Conservation (phyloP, 163 green algal species). For the Volvox carteri region DNA sequence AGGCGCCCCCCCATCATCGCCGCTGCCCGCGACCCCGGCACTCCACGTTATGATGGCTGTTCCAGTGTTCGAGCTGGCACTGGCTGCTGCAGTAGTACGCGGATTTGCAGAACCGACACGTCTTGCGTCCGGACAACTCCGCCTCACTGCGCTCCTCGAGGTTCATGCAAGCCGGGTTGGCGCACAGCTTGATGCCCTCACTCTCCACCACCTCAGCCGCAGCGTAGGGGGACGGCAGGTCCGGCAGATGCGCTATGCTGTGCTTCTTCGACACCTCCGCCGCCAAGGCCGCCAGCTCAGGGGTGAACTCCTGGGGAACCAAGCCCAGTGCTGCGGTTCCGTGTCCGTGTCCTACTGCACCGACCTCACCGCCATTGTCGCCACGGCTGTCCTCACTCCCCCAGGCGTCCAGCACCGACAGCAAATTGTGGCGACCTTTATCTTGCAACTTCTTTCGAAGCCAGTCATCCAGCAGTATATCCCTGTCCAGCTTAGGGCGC, state of each 20-base stretch:
- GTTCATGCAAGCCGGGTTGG: background rate
- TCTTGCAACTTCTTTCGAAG: background rate
- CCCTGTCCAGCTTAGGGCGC: background rate
- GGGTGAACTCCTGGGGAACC: background rate
- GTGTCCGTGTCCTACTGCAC: no score
- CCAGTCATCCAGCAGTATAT: background rate
- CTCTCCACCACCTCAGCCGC: background rate
- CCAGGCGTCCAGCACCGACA: background rate
- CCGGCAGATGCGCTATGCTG: background rate
- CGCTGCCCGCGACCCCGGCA: background rate
- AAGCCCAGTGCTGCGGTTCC: background rate
- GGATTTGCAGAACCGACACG: background rate
- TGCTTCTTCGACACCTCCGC: background rate
- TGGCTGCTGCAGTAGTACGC: constrained; percentile 16
- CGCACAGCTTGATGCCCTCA: constrained; percentile 1
- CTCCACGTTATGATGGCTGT: background rate
- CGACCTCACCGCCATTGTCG: background rate
- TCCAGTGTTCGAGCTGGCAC: constrained; percentile 30
- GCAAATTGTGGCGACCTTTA: background rate
- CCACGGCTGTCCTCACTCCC: background rate
- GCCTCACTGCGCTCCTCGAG: constrained; percentile 13
- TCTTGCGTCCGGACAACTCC: background rate
- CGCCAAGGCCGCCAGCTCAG: background rate
- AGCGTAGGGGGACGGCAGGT: background rate
- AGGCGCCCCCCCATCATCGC: background rate